Percentiles rank a stretch among this genome's conserved stretches.
Conservation (phyloP, 73 alveolate genomes). For the Tetrahymena thermophila region DNA sequence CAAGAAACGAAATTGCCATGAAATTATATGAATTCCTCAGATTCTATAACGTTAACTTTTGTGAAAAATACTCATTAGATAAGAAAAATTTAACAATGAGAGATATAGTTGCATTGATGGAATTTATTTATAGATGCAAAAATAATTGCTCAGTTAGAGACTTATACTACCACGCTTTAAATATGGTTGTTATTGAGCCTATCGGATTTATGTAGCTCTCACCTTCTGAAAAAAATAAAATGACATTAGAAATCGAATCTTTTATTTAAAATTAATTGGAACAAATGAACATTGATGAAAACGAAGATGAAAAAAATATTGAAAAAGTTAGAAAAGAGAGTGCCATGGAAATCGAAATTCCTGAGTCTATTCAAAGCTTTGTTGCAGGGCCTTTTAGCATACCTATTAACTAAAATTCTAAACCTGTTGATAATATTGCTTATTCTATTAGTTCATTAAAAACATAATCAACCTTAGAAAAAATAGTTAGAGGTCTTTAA, state of each 20-base stretch:
- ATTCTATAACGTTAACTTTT: slow-evolving; percentile 10
- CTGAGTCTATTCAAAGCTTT: background rate
- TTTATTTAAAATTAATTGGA: background rate
- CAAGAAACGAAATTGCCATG: background rate
- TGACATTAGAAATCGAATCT: background rate
- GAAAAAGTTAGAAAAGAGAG: slow-evolving; percentile 47
- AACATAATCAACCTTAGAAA: slow-evolving; percentile 53
- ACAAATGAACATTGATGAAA: slow-evolving; percentile 13
- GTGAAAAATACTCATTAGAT: background rate
- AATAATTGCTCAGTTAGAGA: background rate
- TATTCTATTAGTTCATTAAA: slow-evolving; percentile 75
- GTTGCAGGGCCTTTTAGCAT: slow-evolving; percentile 14
- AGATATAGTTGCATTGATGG: slow-evolving; percentile 49
- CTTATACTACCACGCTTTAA: background rate
- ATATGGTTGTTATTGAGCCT: background rate
- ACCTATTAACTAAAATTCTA: slow-evolving; percentile 10
- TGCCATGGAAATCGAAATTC: slow-evolving; percentile 40
- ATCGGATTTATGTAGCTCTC: background rate
- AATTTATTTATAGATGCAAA: slow-evolving; percentile 14
- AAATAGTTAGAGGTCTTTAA: slow-evolving; percentile 69
- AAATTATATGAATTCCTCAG: slow-evolving; percentile 7
- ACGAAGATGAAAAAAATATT: slow-evolving; percentile 35
- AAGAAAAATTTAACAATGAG: slow-evolving; percentile 49
- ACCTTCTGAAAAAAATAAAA: background rate
- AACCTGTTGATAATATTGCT: slow-evolving; percentile 21